These are phyloP conservation scores for Venturia carpophila DNA, from an alignment of 2,329 filamentous ascomycete genomes.

Conservation along the genomic window DNA sequence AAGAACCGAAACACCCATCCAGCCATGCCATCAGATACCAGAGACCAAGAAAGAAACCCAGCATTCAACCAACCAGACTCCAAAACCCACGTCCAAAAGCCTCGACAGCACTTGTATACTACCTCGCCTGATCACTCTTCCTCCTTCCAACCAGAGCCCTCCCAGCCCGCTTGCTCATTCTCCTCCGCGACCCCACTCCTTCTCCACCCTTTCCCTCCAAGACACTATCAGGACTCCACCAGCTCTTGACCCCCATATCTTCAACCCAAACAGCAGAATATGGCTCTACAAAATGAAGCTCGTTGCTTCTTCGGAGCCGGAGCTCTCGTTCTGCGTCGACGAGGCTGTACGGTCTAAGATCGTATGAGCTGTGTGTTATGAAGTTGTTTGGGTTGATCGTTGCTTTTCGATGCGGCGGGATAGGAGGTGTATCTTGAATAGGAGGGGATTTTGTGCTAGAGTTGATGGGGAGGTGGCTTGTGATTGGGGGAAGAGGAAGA, in stretches of 20 bases:
- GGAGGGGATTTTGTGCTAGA: background rate
- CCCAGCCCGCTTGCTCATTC: background rate
- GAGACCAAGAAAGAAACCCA: no score
- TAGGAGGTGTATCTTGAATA: background rate
- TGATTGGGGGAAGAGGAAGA: background rate
- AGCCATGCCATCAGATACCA: no score
- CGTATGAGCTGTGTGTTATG: constrained; percentile 1
- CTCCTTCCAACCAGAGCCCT: background rate
- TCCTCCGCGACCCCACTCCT: background rate
- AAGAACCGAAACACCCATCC: background rate
- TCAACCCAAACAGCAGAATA: constrained; percentile 1
- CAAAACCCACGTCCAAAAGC: background rate
- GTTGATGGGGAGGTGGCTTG: background rate
- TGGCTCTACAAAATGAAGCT: background rate
- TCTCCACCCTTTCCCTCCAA: background rate
- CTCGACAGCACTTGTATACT: background rate
- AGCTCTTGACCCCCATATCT: background rate
- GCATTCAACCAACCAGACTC: background rate
- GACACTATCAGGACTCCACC: constrained; percentile 5
- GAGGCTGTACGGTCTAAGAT: constrained; percentile 6
- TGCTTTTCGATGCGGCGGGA: background rate
- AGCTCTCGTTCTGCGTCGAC: constrained; percentile 4
- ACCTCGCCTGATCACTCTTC: background rate
- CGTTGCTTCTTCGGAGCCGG: background rate
- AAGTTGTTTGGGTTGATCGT: background rate